Conservation (phyloP, 768 basidiomycete genomes). For the Amanita exitialis region DNA sequence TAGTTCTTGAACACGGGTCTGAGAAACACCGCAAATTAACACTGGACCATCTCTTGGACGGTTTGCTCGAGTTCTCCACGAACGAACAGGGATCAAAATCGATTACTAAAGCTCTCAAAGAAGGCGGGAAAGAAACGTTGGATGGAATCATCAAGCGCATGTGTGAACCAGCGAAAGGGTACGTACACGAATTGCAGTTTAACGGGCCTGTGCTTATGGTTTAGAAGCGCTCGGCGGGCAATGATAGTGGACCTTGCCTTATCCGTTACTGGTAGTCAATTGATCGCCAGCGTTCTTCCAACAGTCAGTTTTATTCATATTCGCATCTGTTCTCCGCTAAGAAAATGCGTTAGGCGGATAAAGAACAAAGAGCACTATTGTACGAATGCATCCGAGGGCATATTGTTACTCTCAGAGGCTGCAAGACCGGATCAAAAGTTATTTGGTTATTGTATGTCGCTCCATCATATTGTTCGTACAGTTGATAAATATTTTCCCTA, state of each 20-base stretch:
- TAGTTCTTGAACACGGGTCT: constrained; percentile 82
- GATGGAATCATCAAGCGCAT: constrained; percentile 69
- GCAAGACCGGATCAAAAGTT: constrained; percentile 86
- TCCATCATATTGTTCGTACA: background rate
- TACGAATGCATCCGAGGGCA: constrained; percentile 84
- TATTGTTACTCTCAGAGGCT: constrained; percentile 83
- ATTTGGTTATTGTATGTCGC: constrained; percentile 72
- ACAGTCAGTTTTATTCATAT: constrained; percentile 33
- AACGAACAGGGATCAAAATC: constrained; percentile 86
- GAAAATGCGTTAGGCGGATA: constrained; percentile 51
- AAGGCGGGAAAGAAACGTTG: constrained; percentile 69
- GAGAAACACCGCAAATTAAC: constrained; percentile 65
- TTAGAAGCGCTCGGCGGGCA: constrained; percentile 47
- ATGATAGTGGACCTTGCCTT: constrained; percentile 83
- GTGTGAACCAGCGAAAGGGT: constrained; percentile 85
- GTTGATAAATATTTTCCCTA: constrained; percentile 9
- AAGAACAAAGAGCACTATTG: constrained; percentile 72
- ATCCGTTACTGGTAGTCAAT: constrained; percentile 76
- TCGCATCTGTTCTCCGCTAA: constrained; percentile 6
- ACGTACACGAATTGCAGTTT: background rate
- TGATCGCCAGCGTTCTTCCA: constrained; percentile 76
- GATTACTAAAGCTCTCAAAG: constrained; percentile 78
- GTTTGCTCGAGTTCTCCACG: constrained; percentile 71
- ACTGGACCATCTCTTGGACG: constrained; percentile 65
- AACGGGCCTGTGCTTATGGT: background rate